A percentile compares a stretch with the other conserved stretches of the same genome.
Conservation (phyloP, 2,329 filamentous ascomycete species). For the Aspergillus oerlinghausenensis region DNA sequence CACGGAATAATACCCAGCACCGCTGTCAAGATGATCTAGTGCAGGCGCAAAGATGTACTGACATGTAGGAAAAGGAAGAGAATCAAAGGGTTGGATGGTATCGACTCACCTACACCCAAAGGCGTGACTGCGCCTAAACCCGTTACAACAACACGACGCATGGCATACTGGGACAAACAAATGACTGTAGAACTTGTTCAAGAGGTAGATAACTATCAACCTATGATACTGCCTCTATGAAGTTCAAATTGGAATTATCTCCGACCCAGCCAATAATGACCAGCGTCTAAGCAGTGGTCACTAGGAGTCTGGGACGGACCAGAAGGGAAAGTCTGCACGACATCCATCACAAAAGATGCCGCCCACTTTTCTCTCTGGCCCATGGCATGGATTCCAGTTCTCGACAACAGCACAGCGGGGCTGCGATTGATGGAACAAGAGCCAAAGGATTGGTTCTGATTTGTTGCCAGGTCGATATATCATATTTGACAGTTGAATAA, state of each 20-base stretch:
- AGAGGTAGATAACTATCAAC: neutral
- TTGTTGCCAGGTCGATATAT: neutral
- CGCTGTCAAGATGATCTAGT: neutral
- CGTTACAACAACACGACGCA: constrained; percentile 72
- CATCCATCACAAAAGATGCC: constrained; percentile 4
- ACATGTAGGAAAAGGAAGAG: neutral
- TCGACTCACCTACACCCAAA: constrained; percentile 63
- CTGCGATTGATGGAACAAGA: neutral
- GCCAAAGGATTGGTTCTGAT: neutral
- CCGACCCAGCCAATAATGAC: neutral
- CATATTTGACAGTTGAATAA: neutral
- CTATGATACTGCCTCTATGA: neutral
- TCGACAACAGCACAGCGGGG: neutral
- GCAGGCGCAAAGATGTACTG: neutral
- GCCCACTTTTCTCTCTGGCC: neutral
- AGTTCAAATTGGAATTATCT: neutral
- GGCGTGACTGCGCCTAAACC: constrained; percentile 79
- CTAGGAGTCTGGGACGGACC: constrained; percentile 1
- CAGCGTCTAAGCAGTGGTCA: neutral
- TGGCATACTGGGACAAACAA: constrained; percentile 17
- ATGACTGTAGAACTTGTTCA: neutral
- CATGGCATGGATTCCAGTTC: neutral
- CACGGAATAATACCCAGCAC: neutral
- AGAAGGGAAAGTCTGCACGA: constrained; percentile 40
- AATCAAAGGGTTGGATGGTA: constrained; percentile 1